phyloP scores from a whole-genome alignment of 1,139 yeast genomes.

The Yamadazyma epiphylla region DNA sequence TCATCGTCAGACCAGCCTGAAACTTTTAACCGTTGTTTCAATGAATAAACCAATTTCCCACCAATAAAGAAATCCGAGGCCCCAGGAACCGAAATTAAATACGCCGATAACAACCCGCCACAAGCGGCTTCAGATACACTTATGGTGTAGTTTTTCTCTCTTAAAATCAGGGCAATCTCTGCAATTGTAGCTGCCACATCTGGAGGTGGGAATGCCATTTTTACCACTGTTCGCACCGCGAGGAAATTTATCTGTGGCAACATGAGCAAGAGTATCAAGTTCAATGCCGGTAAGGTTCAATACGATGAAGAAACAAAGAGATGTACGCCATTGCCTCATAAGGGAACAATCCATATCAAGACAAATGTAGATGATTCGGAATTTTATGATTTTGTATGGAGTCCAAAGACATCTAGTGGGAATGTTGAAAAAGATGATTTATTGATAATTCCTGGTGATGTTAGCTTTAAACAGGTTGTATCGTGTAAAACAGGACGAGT shows the following conservation, averaged over 20 bases:
- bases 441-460: constrained; percentile 89
- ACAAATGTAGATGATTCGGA: constrained; percentile 56
- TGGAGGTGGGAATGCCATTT: constrained; percentile 59
- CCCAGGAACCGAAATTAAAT: constrained; percentile 77
- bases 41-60: constrained; percentile 74
- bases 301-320: constrained; percentile 65
- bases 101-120: constrained; percentile 81
- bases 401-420: constrained; percentile 32
- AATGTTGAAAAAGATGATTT: constrained; percentile 60
- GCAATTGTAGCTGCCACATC: constrained; percentile 48
- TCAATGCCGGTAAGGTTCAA: constrained; percentile 85
- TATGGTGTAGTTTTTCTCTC: constrained; percentile 55
- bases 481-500: constrained; percentile 84
- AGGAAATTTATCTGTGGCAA: constrained; percentile 1
- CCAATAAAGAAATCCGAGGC: constrained; percentile 83
- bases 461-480: constrained; percentile 70
- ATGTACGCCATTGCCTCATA: constrained; percentile 74
- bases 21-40: constrained; percentile 67
- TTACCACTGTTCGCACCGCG: neutral
- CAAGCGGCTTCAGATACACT: constrained; percentile 88
- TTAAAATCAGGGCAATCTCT: constrained; percentile 54
- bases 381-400: constrained; percentile 42
- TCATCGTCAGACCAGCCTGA: constrained; percentile 78
- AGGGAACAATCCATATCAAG: constrained; percentile 67
- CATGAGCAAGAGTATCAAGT: constrained; percentile 22